phyloP scores from a whole-genome alignment of 148 eudicot genomes.

The Rheum nobile region DNA sequence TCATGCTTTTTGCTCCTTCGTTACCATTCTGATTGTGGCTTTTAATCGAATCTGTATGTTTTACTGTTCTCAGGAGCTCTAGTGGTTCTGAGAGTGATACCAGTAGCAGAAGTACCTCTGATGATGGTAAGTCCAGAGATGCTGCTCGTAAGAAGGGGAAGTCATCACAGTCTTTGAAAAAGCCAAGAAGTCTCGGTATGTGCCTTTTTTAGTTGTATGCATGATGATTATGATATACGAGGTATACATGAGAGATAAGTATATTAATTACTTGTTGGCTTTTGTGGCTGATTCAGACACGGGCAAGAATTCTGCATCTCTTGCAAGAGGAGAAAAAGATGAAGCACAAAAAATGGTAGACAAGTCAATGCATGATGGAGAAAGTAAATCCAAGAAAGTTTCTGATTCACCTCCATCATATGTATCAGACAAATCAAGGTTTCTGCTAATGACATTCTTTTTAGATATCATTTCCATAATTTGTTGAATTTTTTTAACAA shows the following conservation, averaged over 20 bases:
- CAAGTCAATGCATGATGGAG: slow-evolving; percentile 28
- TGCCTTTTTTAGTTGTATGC: neutral
- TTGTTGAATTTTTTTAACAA: neutral
- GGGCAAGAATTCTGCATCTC: slow-evolving; percentile 27
- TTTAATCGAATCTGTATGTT: neutral
- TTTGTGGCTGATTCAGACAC: slow-evolving; percentile 21
- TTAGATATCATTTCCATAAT: neutral
- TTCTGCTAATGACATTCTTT: slow-evolving; percentile 5
- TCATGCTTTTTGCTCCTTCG: neutral
- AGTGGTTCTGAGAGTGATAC: slow-evolving; percentile 48
- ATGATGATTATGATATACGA: neutral
- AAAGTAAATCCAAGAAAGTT: slow-evolving; percentile 22
- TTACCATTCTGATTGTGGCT: neutral
- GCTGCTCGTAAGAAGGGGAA: slow-evolving; percentile 33
- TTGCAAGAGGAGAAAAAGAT: slow-evolving; percentile 29
- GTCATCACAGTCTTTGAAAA: slow-evolving; percentile 10
- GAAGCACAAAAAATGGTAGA: slow-evolving; percentile 23
- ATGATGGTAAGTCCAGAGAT: slow-evolving; percentile 38
- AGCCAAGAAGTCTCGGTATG: slow-evolving; percentile 22
- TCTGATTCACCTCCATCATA: slow-evolving; percentile 16
- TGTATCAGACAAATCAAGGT: slow-evolving; percentile 51
- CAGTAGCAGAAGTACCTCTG: slow-evolving; percentile 44
- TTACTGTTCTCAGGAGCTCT: slow-evolving; percentile 38
- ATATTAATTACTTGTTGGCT: neutral
- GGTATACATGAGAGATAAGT: neutral